Base-by-base conservation (phyloP, 768 basidiomycete genomes). In the Daedaleopsis sinensis region DNA sequence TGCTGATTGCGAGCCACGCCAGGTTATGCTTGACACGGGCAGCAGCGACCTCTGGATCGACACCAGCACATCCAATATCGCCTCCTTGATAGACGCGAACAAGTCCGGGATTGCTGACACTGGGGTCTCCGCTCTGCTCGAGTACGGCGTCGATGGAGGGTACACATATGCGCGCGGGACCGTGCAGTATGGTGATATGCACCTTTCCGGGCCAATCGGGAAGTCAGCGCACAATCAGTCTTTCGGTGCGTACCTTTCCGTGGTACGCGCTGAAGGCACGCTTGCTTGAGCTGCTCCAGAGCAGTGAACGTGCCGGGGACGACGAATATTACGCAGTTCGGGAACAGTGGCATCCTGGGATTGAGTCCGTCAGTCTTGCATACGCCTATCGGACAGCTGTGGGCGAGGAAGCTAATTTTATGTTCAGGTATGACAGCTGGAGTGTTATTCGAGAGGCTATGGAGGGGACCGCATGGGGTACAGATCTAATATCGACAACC, bases 41-140 rank as follows among this genome's bases (percentile, higher is more conserved):
- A 57, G 55, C n/a, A 38, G 18, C 47, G 55, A 57, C n/a, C 55
- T 57, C 35, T 57, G 55, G 55, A 35, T 57, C n/a, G 55, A 48
- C 55, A 48, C 44, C n/a, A 57, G n/a, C 5, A 21, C 13, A 6
- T 13, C 21, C 19, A 24, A n/a, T 9, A 21, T 19, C 24, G 16
- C 16, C 23, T 6, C 18, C 7, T 9, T 12, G 9, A 9, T 27
- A 42, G 44, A 12, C 16, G 27, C 32, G 4, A 4, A 4, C 19
- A 19, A 9, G 18, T 6, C 55, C 16, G 35, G 6, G 19, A 42
- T 44, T 24, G 43, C 6, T 15, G 55, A 57, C 8, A 57, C 55
- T 10, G 55, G 55, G 6, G 19, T 48, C n/a, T 9, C 35, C 19
- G 39, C 36, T 13, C n/a, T 37, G n/a, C 47, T 57, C 5, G 47